Base-by-base conservation (phyloP, 306 rosid genomes). In the Sechiopsis laciniata region DNA sequence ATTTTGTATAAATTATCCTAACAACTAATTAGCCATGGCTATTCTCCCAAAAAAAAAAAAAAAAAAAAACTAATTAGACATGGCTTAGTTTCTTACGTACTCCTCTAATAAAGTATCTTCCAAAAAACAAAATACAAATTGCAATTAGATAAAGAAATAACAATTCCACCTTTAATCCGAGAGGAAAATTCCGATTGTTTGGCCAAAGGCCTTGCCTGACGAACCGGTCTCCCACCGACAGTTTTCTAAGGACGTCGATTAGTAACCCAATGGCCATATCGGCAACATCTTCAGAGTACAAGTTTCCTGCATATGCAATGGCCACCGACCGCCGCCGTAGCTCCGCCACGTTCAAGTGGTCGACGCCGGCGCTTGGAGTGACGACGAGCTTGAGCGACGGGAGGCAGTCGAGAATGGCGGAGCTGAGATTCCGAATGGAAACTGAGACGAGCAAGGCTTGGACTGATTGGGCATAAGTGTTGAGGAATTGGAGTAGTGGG, bases 201-300 rank as follows among this genome's bases (percentile, higher is more conserved):
- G 54, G 20, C 58, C 66, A 80, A 71, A 69, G 3, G 11, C 79
- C 74, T 4, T 45, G 55, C 62, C 82, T 78, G 7, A 84, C 67
- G 55, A 29, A 79, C 9, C 84, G 82, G 60, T 87, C 79, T 0
- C 74, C 78, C 0, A 75, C 79, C 0, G 87, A 78, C 4, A 89
- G 57, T 57, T 77, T 84, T 45, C 85, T 74, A 0, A 76, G 46
- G 3, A 85, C 90, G 4, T 87, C 87, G 15, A 87, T 72, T 37
- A 85, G 45, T 79, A 89, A 73, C 6, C 81, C 92, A 2, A 87
- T 80, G 0, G 88, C 89, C 73, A 77, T 11, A 52, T 87, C 89
- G 0, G 90, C 90, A 1, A 80, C 92, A 35, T 87, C 88, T 21
- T 76, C 84, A 0, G 89, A 79, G 35, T 51, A 85, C 3, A 75